These are phyloP conservation scores for Beauveria asiatica DNA, from an alignment of 2,329 filamentous ascomycete genomes.

Conservation along the genomic window DNA sequence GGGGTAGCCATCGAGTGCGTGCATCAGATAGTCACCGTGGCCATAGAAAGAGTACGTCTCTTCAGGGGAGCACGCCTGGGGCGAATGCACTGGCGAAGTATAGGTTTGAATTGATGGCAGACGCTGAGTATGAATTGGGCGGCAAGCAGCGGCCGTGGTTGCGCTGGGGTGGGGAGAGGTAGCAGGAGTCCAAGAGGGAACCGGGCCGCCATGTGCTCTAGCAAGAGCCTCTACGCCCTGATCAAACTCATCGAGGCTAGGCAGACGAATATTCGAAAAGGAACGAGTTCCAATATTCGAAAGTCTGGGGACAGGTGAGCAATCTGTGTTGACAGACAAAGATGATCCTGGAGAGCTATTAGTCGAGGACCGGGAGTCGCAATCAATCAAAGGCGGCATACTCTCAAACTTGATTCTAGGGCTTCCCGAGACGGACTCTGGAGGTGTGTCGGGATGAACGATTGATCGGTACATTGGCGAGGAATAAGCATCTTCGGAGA, in stretches of 20 bases:
- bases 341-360: constrained; percentile 15
- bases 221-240: constrained; percentile 29
- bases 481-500: constrained; percentile 17
- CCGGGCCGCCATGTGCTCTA: constrained; percentile 21
- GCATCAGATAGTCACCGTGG: constrained; percentile 18
- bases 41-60: constrained; percentile 18
- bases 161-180: constrained; percentile 21
- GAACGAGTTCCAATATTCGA: constrained; percentile 14
- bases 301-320: constrained; percentile 19
- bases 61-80: constrained; percentile 9
- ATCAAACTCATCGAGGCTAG: constrained; percentile 30
- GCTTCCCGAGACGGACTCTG: constrained; percentile 27
- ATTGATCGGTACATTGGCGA: constrained; percentile 14
- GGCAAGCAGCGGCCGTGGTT: constrained; percentile 14
- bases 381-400: constrained; percentile 11
- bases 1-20: constrained; percentile 23
- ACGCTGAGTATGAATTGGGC: constrained; percentile 18
- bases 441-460: constrained; percentile 21
- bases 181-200: constrained; percentile 18
- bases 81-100: neutral
- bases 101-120: constrained; percentile 18
- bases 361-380: neutral
- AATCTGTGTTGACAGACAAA: constrained; percentile 17
- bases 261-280: constrained; percentile 20
- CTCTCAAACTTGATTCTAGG: constrained; percentile 26